Base-by-base conservation (phyloP, 345 rosid species). In the Reutealis trisperma region DNA sequence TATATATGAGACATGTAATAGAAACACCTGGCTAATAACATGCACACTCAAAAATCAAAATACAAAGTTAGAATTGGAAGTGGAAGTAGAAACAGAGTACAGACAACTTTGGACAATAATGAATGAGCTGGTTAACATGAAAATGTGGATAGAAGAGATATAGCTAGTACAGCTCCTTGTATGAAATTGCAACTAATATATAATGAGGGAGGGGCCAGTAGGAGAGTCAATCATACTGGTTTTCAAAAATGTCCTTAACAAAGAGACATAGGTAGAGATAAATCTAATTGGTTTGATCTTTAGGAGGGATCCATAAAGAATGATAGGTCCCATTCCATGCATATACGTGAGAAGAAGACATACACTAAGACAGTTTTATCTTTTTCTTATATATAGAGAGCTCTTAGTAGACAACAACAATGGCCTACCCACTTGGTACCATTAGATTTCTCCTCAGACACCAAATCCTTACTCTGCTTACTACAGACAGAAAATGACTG, bases 371-470 rank as follows among this genome's bases (percentile, higher is more conserved):
- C 77, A 79, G 59, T 78, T 71, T n/a, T 13, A 44, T 6, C 47
- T 67, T 10, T 5, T 12, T 49, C 32, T 12, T 32, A 34, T 15
- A 45, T 34, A 7, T 45, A 1, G 49, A 45, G 9, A 45, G 37
- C 37, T 34, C 42, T 76, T 45, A 52, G 74, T 45, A 64, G 81
- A 77, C 74, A 73, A 58, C 69, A 75, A 24, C 45, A 70, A 44
- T 63, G 76, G 52, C 78, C 82, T 44, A 37, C 77, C 83, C 86
- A 82, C 88, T 84, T 70, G 88, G 73, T 85, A 77, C 81, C 81
- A 21, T 73, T 21, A 81, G 87, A 86, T 85, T 81, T 77, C 74
- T 82, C 77, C 76, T 41, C 76, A 63, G 77, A 72, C 76, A 83
- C 66, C 86, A 80, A 77, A 85, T 82, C 88, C 88, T 64, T 67